Conservation (phyloP, 192 early-diverging fungal genomes). For the Entophlyctis luteolus region DNA sequence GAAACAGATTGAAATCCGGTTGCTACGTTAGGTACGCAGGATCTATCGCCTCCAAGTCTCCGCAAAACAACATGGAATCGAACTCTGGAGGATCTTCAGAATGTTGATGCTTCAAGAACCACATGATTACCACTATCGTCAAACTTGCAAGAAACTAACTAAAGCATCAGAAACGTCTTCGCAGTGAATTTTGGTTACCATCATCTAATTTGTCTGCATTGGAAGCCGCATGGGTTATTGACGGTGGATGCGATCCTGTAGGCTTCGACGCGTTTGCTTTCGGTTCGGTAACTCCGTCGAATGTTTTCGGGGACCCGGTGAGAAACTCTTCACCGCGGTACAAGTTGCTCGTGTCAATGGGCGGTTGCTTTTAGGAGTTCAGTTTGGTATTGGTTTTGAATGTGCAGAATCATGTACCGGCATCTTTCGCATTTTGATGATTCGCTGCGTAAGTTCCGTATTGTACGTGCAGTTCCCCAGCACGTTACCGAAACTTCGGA, state of each 20-base stretch:
- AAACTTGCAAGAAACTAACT: background rate
- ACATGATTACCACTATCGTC: background rate
- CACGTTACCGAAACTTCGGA: constrained; percentile 80
- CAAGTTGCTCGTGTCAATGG: background rate
- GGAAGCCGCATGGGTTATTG: background rate
- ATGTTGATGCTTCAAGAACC: background rate
- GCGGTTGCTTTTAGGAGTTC: background rate
- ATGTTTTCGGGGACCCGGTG: background rate
- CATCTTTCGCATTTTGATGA: constrained; percentile 24
- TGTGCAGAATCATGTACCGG: constrained; percentile 9
- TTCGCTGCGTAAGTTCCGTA: constrained; percentile 51
- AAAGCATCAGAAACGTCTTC: background rate
- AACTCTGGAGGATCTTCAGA: too few relatives aligned
- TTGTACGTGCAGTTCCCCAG: constrained; percentile 85
- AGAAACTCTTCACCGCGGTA: background rate
- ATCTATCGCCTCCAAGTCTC: background rate
- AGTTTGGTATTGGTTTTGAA: too few relatives aligned
- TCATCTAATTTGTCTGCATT: background rate
- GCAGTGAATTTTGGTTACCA: background rate
- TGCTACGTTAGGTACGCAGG: background rate
- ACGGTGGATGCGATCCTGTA: background rate
- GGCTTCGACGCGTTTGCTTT: background rate
- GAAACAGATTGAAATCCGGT: too few relatives aligned
- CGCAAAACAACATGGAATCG: background rate
- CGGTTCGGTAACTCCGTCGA: background rate